Percentiles rank a stretch among this genome's conserved stretches.
These are phyloP conservation scores for Epicoccum sorghinum DNA, from an alignment of 2,329 filamentous ascomycete species.

Conservation along the genomic window DNA sequence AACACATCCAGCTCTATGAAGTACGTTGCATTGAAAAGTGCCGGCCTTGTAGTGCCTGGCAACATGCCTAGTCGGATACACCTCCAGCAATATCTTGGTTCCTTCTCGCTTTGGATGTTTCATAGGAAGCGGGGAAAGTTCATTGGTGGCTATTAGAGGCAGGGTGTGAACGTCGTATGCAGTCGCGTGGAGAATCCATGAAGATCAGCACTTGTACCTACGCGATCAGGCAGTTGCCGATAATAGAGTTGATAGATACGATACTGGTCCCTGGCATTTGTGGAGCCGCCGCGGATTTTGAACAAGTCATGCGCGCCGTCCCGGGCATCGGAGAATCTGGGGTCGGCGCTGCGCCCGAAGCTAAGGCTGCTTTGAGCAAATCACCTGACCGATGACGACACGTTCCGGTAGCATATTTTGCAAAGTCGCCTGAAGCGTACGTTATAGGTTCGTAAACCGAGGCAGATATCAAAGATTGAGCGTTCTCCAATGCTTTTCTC, in stretches of 20 bases:
- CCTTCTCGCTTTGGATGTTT: background rate
- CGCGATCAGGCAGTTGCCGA: slow-evolving; percentile 8
- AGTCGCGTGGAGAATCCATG: background rate
- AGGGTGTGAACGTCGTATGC: background rate
- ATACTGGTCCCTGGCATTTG: background rate
- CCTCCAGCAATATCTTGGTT: background rate
- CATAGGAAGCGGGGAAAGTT: too few relatives aligned
- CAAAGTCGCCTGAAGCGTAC: background rate
- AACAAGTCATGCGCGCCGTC: slow-evolving; percentile 10
- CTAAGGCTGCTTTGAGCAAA: background rate
- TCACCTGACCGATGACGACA: background rate
- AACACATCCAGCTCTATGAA: background rate
- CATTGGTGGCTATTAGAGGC: slow-evolving; percentile 7
- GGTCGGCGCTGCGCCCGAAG: slow-evolving; percentile 14
- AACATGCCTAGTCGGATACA: background rate
- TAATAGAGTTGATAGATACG: background rate
- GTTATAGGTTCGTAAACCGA: too few relatives aligned
- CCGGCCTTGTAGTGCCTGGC: background rate
- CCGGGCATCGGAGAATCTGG: slow-evolving; percentile 17
- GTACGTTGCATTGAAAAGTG: background rate
- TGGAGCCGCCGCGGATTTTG: slow-evolving; percentile 1
- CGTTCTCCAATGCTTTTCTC: too few relatives aligned
- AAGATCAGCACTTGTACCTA: background rate
- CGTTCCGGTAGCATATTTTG: background rate
- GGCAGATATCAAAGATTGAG: too few relatives aligned